A percentile compares a stretch with the other conserved stretches of the same genome.
phyloP scores from a whole-genome alignment of 2,329 filamentous ascomycete species.

The Lasiodiplodia sp. region DNA sequence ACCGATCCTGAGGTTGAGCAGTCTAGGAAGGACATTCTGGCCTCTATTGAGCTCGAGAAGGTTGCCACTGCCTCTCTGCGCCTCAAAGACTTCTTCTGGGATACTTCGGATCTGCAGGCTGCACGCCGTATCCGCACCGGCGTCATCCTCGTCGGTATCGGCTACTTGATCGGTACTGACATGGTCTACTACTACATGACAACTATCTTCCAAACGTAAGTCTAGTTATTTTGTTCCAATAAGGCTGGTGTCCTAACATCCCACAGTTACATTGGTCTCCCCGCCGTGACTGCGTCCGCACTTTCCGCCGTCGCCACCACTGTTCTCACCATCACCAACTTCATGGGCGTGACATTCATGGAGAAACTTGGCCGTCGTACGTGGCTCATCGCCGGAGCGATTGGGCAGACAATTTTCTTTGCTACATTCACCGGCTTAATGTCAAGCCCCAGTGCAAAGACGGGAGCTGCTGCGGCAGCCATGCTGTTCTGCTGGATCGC shows the following conservation, averaged over 20 bases:
- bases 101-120: conserved; percentile 36
- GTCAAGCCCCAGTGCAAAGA: conserved; percentile 32
- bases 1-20: conserved; percentile 32
- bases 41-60: conserved; percentile 34
- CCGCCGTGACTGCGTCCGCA: conserved; percentile 35
- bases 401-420: conserved; percentile 40
- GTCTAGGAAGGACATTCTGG: conserved; percentile 37
- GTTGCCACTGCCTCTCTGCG: conserved; percentile 32
- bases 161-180: conserved; percentile 53
- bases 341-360: conserved; percentile 37
- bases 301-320: conserved; percentile 39
- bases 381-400: conserved; percentile 33
- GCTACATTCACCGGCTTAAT: conserved; percentile 40
- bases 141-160: conserved; percentile 49
- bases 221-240: no score
- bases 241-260: conserved; percentile 41
- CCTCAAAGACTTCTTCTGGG: conserved; percentile 37
- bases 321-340: conserved; percentile 37
- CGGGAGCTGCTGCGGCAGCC: conserved; percentile 39
- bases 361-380: conserved; percentile 41
- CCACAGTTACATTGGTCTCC: conserved; percentile 39
- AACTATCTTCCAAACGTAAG: conserved; percentile 27
- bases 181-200: conserved; percentile 42
- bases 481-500: conserved; percentile 44
- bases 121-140: conserved; percentile 44